Evolutionary conservation across 1,139 yeast genomes (phyloP), one percentile per base, ranked within the genome.

Genomic region (Geotrichum siamense): DNA sequence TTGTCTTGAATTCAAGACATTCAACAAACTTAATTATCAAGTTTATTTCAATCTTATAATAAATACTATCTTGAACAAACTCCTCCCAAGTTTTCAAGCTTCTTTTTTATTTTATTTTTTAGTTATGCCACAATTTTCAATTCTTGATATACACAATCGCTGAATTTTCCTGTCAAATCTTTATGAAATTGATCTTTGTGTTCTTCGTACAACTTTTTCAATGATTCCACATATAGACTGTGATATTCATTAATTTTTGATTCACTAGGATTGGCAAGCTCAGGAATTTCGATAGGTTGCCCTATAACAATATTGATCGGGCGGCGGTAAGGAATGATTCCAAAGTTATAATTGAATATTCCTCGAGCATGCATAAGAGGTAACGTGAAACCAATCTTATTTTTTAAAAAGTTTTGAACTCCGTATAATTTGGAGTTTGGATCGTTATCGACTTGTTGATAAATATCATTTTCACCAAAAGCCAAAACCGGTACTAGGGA

Each of bases 281-380:
- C 64, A 1, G 89, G 86, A 3, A 89, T 75, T 31, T 75, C 69
- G 17, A 91, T 82, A 2, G 98, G 96, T 32, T 68, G 68, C 0
- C 98, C 98, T 37, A 83, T 76, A 3, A 65, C 68, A 20, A 89
- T 74, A 53, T 84, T 74, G 45, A 91, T 82, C 1, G 89, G 86
- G 47, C 80, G 75, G 52, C 96, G 71, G 61, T 76, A 89, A 1
- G 98, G 97, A 50, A 93, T 65, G 33, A 91, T 68, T 0, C 98
- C 98, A 65, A 84, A 85, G 59, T 89, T 95, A 57, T 89, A 85
- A 56, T 89, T 86, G 64, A 91, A 87, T 0, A 91, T 74, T 0
- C 98, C 97, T 41, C 97, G 71, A 0, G 96, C 96, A 58, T 87
- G 82, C 66, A 91, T 83, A 48, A 91, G 75, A 1, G 98, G 98